These are phyloP conservation scores for Bryopsis sp. DNA, from an alignment of 139 green algal species.

Conservation along the genomic window DNA sequence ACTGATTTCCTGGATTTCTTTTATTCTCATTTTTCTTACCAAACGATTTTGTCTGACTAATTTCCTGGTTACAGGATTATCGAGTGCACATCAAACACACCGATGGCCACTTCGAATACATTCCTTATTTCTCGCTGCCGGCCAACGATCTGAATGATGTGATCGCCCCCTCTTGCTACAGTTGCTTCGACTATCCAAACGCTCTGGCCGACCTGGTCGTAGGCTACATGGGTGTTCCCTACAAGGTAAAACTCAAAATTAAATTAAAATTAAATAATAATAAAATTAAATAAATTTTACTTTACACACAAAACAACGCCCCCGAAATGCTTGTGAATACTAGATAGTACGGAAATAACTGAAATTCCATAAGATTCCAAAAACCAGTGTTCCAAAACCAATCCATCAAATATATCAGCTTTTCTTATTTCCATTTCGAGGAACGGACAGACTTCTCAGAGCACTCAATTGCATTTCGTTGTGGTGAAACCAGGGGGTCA, in stretches of 20 bases:
- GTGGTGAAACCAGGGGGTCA: constrained; percentile 15
- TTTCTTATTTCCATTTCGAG: background rate
- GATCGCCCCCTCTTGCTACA: constrained; percentile 88
- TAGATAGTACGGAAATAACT: background rate
- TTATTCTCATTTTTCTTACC: no score
- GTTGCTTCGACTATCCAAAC: constrained; percentile 97
- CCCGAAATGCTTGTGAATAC: background rate
- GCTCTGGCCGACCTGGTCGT: constrained; percentile 85
- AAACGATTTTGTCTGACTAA: background rate
- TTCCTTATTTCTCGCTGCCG: constrained; percentile 96
- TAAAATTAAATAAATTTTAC: background rate
- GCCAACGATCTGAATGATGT: constrained; percentile 88
- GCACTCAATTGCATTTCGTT: background rate
- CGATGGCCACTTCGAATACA: constrained; percentile 78
- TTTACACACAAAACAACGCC: constrained; percentile 16
- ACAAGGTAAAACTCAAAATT: no score
- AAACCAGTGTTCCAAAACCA: no score
- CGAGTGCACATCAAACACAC: constrained; percentile 74
- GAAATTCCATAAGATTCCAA: background rate
- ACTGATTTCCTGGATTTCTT: no score
- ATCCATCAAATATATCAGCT: no score
- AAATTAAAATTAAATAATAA: no score
- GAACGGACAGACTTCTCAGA: background rate
- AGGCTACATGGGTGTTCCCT: constrained; percentile 93
- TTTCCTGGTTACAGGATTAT: constrained; percentile 48